Evolutionary conservation across 345 rosid genomes (phyloP).

Genomic region (Clausena lansium): DNA sequence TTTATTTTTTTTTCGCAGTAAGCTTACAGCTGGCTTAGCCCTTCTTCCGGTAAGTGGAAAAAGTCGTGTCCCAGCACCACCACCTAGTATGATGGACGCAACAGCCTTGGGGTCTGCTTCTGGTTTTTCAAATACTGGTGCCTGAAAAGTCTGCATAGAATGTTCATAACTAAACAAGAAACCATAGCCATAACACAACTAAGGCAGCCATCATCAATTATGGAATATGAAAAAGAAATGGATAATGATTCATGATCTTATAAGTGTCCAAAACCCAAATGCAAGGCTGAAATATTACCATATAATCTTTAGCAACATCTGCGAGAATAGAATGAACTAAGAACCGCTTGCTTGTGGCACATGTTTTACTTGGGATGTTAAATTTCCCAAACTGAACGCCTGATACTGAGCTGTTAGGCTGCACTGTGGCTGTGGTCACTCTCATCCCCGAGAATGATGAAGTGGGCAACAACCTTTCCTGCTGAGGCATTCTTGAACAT

Average conservation of each 20-base stretch:
- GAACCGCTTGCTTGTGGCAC: slow-evolving; percentile 23
- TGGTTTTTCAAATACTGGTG: slow-evolving; percentile 37
- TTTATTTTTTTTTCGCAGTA: not conserved
- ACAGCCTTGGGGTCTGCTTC: slow-evolving; percentile 70
- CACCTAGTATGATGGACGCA: slow-evolving; percentile 84
- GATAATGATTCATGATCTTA: too few relatives aligned
- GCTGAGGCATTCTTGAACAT: slow-evolving; percentile 22
- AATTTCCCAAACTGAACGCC: slow-evolving; percentile 29
- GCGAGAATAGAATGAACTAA: slow-evolving; percentile 40
- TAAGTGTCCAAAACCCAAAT: not conserved
- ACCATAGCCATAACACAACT: not conserved
- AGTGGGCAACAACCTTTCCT: slow-evolving; percentile 27
- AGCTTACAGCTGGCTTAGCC: slow-evolving; percentile 81
- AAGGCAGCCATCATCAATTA: not conserved
- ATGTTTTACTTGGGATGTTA: slow-evolving; percentile 17
- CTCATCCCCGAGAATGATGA: slow-evolving; percentile 33
- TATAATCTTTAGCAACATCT: slow-evolving; percentile 51
- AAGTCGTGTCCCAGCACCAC: slow-evolving; percentile 94
- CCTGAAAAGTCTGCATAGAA: slow-evolving; percentile 39
- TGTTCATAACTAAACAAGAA: slow-evolving; percentile 1
- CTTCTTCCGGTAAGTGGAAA: slow-evolving; percentile 82
- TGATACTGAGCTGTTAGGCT: slow-evolving; percentile 16
- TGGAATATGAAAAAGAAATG: too few relatives aligned
- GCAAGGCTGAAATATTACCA: slow-evolving; percentile 33
- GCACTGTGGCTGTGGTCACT: not conserved